Evolutionary conservation across 2,329 filamentous ascomycete genomes (phyloP).

Genomic region (Ceratocystis cacaofunesta): DNA sequence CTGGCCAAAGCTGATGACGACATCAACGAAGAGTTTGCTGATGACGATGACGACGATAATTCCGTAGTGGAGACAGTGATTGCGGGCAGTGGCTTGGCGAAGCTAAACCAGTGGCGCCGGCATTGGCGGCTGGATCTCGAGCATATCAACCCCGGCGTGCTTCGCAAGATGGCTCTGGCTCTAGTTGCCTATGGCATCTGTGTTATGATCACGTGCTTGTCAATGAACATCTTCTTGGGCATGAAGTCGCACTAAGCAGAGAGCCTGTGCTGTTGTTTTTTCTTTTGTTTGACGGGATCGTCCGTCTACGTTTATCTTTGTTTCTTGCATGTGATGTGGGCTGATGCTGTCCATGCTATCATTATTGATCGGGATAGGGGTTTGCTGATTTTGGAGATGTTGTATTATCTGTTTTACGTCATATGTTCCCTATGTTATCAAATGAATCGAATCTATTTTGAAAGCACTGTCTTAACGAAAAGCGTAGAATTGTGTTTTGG

Average conservation of each 20-base stretch:
- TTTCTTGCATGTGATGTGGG: not conserved
- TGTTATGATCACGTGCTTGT: conserved; percentile 80
- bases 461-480: not conserved
- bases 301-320: not conserved
- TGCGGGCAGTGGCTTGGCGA: conserved; percentile 26
- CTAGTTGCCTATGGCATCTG: conserved; percentile 69
- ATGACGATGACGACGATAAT: conserved; percentile 30
- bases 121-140: conserved; percentile 46
- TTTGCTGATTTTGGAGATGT: not conserved
- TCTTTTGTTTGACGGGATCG: not conserved
- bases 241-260: conserved; percentile 3
- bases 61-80: not conserved
- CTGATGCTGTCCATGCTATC: not conserved
- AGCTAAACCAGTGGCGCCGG: conserved; percentile 29
- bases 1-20: conserved; percentile 86
- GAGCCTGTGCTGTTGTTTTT: not conserved
- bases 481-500: not conserved
- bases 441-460: conserved; percentile 2
- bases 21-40: conserved; percentile 44
- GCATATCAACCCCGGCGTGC: conserved; percentile 46
- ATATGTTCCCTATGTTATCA: not conserved
- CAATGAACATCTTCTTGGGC: conserved; percentile 49
- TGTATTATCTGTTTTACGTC: not conserved
- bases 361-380: not conserved
- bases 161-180: conserved; percentile 59